Conservation (phyloP, 768 basidiomycete species). For the Auricularia auricula-judae region DNA sequence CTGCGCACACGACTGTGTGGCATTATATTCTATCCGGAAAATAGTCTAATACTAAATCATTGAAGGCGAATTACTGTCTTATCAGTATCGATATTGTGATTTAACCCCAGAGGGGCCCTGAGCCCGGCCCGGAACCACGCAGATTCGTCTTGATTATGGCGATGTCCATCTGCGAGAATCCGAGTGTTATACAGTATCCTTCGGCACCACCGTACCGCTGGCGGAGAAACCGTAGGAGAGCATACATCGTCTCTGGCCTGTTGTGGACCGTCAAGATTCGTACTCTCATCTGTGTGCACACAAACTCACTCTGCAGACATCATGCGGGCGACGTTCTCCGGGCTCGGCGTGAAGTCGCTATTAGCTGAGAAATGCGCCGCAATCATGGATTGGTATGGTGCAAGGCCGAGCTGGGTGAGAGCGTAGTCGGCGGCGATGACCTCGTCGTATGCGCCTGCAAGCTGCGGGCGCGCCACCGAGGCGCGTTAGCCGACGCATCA, state of each 20-base stretch:
- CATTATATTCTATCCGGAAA: too few relatives aligned
- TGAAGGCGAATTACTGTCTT: too few relatives aligned
- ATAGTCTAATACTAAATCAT: too few relatives aligned
- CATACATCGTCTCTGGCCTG: constrained; percentile 66
- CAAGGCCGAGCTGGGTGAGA: constrained; percentile 66
- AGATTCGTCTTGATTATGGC: not conserved
- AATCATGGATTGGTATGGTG: constrained; percentile 62
- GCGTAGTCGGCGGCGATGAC: constrained; percentile 64
- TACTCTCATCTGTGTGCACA: not conserved
- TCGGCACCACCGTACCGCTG: constrained; percentile 61
- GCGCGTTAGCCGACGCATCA: not conserved
- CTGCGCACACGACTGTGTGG: too few relatives aligned
- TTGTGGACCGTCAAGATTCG: not conserved
- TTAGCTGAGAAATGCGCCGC: constrained; percentile 56
- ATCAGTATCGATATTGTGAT: too few relatives aligned
- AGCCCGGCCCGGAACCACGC: too few relatives aligned
- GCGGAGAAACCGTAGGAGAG: constrained; percentile 50
- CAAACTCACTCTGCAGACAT: constrained; percentile 10
- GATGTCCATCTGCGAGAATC: not conserved
- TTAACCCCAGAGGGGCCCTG: too few relatives aligned
- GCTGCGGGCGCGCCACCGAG: constrained; percentile 26
- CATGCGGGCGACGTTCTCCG: constrained; percentile 31
- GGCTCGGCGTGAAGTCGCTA: too few relatives aligned
- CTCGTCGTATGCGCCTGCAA: constrained; percentile 60
- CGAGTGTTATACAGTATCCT: constrained; percentile 27